Conservation (phyloP, 345 rosid genomes). For the Eucalyptus microcorys region DNA sequence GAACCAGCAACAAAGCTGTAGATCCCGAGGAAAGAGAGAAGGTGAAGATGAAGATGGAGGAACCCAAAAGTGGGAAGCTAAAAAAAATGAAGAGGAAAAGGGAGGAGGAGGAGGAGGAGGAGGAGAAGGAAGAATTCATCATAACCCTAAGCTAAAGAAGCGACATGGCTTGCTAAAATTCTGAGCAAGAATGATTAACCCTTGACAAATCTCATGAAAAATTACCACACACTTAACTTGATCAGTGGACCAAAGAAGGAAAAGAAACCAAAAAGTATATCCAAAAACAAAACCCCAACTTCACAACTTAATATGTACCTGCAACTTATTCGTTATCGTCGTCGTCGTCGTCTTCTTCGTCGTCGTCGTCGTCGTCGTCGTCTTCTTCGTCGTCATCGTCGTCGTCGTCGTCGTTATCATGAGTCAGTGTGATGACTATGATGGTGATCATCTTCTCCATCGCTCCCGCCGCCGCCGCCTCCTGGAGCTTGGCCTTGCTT, state of each 20-base stretch:
- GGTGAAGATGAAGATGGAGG: not conserved
- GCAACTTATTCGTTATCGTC: not conserved
- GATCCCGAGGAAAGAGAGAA: not conserved
- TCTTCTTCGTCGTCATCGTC: not conserved
- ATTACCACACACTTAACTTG: not conserved
- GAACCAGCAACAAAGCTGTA: not conserved
- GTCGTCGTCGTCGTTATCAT: not conserved
- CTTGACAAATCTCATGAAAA: not conserved
- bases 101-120: not conserved
- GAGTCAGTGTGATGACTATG: not conserved
- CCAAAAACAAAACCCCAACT: not conserved
- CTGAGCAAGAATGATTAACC: not conserved
- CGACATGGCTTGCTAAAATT: not conserved
- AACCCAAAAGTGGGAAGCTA: not conserved
- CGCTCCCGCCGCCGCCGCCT: constrained; percentile 2
- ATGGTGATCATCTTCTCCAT: constrained; percentile 24
- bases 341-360: not conserved
- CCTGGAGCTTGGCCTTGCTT: constrained; percentile 28
- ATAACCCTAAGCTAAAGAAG: not conserved
- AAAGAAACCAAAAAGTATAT: not conserved
- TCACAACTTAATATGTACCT: not conserved
- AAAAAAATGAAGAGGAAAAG: not conserved
- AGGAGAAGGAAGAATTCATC: not conserved
- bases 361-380: not conserved
- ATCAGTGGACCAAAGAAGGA: not conserved